Evolutionary conservation across 352 stramenopile species (phyloP).

Genomic region (Phytophthora hybrid): DNA sequence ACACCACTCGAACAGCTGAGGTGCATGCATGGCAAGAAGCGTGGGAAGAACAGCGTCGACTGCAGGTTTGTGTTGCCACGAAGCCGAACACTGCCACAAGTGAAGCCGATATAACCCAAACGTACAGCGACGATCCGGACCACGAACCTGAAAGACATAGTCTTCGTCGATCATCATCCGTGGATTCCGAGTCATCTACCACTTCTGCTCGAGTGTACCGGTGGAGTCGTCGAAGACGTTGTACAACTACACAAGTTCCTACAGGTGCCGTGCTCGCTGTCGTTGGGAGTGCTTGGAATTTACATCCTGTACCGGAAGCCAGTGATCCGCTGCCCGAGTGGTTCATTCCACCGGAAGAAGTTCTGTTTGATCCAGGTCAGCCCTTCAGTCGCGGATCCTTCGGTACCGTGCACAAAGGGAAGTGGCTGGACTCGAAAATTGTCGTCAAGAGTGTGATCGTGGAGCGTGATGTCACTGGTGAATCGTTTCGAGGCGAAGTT

Average conservation of each 20-base stretch:
- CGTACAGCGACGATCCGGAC: neutral
- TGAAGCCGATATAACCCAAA: neutral
- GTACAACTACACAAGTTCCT: conserved; percentile 7
- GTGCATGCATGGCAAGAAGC: conserved; percentile 12
- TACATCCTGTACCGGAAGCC: conserved; percentile 8
- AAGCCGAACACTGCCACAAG: neutral
- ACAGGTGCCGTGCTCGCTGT: neutral
- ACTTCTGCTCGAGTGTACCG: neutral
- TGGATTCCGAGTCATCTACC: neutral
- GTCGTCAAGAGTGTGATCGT: conserved; percentile 35
- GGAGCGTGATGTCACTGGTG: conserved; percentile 6
- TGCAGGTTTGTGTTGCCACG: conserved; percentile 4
- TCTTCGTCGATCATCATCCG: conserved; percentile 4
- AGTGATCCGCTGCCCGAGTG: conserved; percentile 24
- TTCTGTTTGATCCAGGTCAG: conserved; percentile 19
- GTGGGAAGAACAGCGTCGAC: conserved; percentile 21
- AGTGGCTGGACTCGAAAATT: conserved; percentile 30
- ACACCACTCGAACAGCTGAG: conserved; percentile 5
- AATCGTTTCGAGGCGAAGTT: conserved; percentile 28
- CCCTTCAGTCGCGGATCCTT: conserved; percentile 25
- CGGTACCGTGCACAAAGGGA: conserved; percentile 25
- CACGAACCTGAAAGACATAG: neutral
- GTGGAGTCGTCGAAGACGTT: conserved; percentile 3
- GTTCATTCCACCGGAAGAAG: conserved; percentile 32
- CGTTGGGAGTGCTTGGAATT: conserved; percentile 9